A percentile compares a stretch with the other conserved stretches of the same genome.
Evolutionary conservation across 768 basidiomycete species (phyloP).

Genomic region (Russula olivacea): DNA sequence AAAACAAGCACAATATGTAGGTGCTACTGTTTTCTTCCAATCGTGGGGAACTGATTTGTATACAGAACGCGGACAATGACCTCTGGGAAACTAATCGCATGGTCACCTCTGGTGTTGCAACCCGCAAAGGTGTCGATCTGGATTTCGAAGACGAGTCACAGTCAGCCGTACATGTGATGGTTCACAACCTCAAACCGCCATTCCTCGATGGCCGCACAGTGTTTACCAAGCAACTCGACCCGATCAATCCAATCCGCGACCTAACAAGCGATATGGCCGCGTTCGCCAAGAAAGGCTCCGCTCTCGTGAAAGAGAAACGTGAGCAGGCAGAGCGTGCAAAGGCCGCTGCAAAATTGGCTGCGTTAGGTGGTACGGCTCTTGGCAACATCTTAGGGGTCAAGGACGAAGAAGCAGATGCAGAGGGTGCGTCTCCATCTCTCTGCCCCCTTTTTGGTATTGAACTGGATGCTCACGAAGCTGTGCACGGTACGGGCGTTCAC

Average conservation of each 20-base stretch:
- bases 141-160: constrained; percentile 97
- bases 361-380: constrained; percentile 85
- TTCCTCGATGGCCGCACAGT: constrained; percentile 96
- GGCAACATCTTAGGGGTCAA: constrained; percentile 98
- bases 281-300: constrained; percentile 95
- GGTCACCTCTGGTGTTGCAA: constrained; percentile 91
- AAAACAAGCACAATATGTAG: constrained; percentile 90
- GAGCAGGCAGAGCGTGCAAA: constrained; percentile 95
- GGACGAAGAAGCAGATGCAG: constrained; percentile 89
- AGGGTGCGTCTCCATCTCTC: constrained; percentile 53
- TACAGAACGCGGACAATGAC: constrained; percentile 94
- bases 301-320: constrained; percentile 89
- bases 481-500: constrained; percentile 24
- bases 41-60: constrained; percentile 10
- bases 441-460: constrained; percentile 33
- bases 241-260: constrained; percentile 95
- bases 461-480: constrained; percentile 79
- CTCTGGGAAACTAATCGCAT: constrained; percentile 99
- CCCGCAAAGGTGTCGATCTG: constrained; percentile 78
- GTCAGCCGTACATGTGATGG: constrained; percentile 94
- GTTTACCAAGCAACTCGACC: constrained; percentile 94
- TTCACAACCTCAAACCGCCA: constrained; percentile 94
- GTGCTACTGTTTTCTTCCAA: constrained; percentile 29
- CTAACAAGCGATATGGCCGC: constrained; percentile 90
- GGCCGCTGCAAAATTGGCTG: constrained; percentile 92